Percentiles rank a stretch among this genome's conserved stretches.
Evolutionary conservation across 2,329 filamentous ascomycete genomes (phyloP).

Genomic region (Orbilia quercus): DNA sequence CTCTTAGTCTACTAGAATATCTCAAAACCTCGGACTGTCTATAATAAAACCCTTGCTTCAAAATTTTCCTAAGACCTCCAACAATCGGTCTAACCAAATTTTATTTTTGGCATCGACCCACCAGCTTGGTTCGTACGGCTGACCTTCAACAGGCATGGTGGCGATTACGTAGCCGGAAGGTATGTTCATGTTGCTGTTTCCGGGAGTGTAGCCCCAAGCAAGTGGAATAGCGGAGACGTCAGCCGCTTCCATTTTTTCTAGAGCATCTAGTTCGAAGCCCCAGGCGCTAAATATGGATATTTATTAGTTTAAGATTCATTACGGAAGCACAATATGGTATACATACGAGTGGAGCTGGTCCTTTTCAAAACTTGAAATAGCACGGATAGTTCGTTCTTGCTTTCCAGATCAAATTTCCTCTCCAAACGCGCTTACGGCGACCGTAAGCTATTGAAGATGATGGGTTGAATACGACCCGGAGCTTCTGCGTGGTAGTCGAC

Average conservation of each 20-base stretch:
- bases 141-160: no score
- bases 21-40: no score
- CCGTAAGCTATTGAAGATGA: neutral
- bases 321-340: neutral
- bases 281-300: neutral
- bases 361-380: neutral
- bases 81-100: no score
- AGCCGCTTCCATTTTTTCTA: neutral
- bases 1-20: no score
- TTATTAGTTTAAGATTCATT: no score
- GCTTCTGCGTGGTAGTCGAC: neutral
- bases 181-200: neutral
- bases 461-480: neutral
- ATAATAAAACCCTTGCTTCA: no score
- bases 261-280: neutral
- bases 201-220: conserved; percentile 3
- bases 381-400: neutral
- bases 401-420: conserved; percentile 4
- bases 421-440: neutral
- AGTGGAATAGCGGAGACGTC: neutral
- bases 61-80: no score
- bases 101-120: no score
- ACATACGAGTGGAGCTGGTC: neutral
- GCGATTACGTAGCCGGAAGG: no score
- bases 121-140: no score